phyloP scores from a whole-genome alignment of 1,284 basidiomycete species.

The Polyporus tsugae region DNA sequence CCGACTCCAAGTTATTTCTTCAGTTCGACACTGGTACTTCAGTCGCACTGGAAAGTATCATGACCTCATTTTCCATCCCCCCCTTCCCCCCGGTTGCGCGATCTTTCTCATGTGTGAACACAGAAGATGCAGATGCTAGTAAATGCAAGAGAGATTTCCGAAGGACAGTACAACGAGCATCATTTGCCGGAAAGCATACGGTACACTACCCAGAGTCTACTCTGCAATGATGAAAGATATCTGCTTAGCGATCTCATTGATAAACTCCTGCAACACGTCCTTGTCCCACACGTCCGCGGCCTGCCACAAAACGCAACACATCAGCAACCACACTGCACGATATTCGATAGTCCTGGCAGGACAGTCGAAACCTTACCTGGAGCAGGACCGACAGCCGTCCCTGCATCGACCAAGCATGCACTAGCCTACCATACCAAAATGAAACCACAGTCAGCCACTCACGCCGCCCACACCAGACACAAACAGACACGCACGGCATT shows the following conservation, averaged over 20 bases:
- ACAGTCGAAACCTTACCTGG: neutral
- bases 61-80: too few species aligned
- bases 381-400: neutral
- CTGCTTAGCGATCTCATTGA: neutral
- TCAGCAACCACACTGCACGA: neutral
- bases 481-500: neutral
- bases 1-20: too few species aligned
- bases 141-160: too few species aligned
- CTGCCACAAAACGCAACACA: neutral
- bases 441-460: neutral
- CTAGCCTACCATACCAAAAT: neutral
- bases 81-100: too few species aligned
- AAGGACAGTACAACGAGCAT: too few species aligned
- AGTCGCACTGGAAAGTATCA: too few species aligned
- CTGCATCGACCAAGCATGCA: conserved; percentile 3
- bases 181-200: too few species aligned
- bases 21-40: too few species aligned
- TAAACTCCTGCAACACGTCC: neutral
- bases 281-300: neutral
- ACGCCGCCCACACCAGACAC: neutral
- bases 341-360: neutral
- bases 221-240: neutral
- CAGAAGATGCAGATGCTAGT: too few species aligned
- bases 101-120: too few species aligned
- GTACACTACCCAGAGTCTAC: too few species aligned